Base-by-base conservation (phyloP, 2,329 filamentous ascomycete genomes). In the Elsinoe australis region DNA sequence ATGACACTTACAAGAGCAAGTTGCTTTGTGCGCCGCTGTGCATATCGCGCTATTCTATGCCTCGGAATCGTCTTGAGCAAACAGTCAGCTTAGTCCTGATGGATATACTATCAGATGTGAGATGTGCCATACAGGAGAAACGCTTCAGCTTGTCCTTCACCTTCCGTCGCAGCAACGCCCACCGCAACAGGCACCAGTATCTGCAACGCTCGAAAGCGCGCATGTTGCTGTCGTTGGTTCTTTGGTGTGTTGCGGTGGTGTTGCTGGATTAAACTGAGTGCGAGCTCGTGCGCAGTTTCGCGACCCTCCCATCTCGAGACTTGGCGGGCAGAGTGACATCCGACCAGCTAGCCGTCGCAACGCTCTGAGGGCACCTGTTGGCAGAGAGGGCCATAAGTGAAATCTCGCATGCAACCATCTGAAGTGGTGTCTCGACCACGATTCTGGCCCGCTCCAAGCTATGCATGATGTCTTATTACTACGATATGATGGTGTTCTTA, bases 141-240 rank as follows among this genome's bases (percentile, higher is more conserved):
- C 31, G 14, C 26, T 32, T 18, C 39, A 21, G 24, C 39, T 29
- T 12, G 7, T 12, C 12, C 26, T 6, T 29, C 26, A 29, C 26
- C 26, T 29, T 29, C 26, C 12, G 26, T 12, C 7, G 6, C 26
- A 29, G 26, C 26, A 29, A 29, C 26, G 26, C 26, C 26, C 26
- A 29, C 26, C 26, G 26, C 26, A 29, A 29, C 26, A 12, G 7
- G 7, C 6, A 6, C 26, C 26, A 29, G 12, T 29, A 29, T 29
- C 26, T 29, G 26, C 26, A 29, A 29, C 12, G 26, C 26, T 29
- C 12, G 26, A 29, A 29, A 33, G 57, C 62, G n/a, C 61, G 62
- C 5, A 64, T 52, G 17, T 60, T 51, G 29, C 52, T 52, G 46
- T 57, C 51, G 49, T 58, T 58, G 45, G 54, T 55, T 4, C 52